Evolutionary conservation across 73 alveolate species (phyloP).

Genomic region (Uronychia setigera): DNA sequence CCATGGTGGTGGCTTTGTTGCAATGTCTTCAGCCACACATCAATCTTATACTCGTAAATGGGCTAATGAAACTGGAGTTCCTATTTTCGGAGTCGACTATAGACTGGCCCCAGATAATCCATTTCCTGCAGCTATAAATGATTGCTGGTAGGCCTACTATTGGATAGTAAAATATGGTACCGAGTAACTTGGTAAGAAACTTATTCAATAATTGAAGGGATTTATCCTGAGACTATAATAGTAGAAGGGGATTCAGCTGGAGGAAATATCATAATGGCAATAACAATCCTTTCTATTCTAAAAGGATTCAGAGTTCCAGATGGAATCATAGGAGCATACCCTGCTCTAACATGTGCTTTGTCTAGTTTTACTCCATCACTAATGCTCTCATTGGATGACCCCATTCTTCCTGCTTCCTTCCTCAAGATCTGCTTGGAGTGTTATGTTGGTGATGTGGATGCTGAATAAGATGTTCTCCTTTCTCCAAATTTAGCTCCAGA

Average conservation of each 20-base stretch:
- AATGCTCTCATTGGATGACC: conserved; percentile 75
- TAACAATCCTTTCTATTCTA: conserved; percentile 65
- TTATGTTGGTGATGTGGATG: conserved; percentile 55
- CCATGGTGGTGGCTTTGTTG: conserved; percentile 98
- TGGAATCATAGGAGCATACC: conserved; percentile 82
- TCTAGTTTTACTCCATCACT: conserved; percentile 73
- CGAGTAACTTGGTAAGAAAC: conserved; percentile 27
- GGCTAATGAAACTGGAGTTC: conserved; percentile 84
- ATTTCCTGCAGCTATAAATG: conserved; percentile 90
- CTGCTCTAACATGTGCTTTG: conserved; percentile 65
- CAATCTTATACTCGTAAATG: conserved; percentile 89
- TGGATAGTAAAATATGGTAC: conserved; percentile 81
- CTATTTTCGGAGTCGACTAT: conserved; percentile 88
- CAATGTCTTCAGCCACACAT: conserved; percentile 93
- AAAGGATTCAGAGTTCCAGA: conserved; percentile 82
- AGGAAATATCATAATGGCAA: conserved; percentile 64
- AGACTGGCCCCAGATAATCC: conserved; percentile 87
- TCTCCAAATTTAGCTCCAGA: conserved; percentile 75
- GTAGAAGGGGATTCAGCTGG: conserved; percentile 85
- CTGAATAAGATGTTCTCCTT: conserved; percentile 60
- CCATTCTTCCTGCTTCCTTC: conserved; percentile 73
- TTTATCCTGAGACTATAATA: conserved; percentile 65
- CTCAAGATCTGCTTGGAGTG: conserved; percentile 75
- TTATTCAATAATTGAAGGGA: conserved; percentile 23
- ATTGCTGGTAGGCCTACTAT: conserved; percentile 87